Evolutionary conservation across 2,329 filamentous ascomycete genomes (phyloP).

Genomic region (Neopestalotiopsis clavispora): DNA sequence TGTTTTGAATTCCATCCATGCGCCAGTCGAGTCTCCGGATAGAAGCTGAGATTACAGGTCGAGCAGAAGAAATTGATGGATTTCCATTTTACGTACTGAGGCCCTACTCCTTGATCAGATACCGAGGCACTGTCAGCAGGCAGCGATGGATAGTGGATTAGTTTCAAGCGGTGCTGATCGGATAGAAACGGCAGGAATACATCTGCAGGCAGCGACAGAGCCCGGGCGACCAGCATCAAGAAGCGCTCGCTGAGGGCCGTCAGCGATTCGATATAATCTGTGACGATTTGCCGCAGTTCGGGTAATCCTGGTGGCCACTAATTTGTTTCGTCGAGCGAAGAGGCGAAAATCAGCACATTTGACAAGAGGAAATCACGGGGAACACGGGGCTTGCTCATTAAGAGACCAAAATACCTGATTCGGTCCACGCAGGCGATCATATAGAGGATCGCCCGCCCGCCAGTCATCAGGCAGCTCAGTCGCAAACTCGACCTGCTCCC

Average conservation of each 20-base stretch:
- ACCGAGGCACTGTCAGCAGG: constrained; percentile 15
- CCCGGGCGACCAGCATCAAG: constrained; percentile 59
- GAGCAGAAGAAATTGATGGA: no score
- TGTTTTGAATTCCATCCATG: no score
- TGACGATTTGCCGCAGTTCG: constrained; percentile 41
- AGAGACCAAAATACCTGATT: constrained; percentile 44
- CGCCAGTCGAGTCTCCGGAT: no score
- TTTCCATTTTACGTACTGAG: constrained; percentile 41
- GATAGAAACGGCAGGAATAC: constrained; percentile 58
- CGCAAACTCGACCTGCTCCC: constrained; percentile 66
- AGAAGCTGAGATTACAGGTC: no score
- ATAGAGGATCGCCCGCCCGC: constrained; percentile 38
- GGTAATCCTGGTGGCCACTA: constrained; percentile 48
- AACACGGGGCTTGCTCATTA: no score
- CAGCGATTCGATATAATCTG: constrained; percentile 56
- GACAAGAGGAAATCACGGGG: neutral
- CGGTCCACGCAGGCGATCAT: constrained; percentile 51
- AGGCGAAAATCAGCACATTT: neutral
- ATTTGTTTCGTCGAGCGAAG: neutral
- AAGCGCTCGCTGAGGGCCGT: constrained; percentile 57
- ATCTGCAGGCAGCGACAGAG: constrained; percentile 52
- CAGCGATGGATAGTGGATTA: constrained; percentile 55
- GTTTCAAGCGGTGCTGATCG: constrained; percentile 63
- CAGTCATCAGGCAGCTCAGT: constrained; percentile 53
- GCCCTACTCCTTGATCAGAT: constrained; percentile 59